These are phyloP conservation scores for Cruciata laevipes DNA, from an alignment of 257 asterid genomes.

Conservation along the genomic window DNA sequence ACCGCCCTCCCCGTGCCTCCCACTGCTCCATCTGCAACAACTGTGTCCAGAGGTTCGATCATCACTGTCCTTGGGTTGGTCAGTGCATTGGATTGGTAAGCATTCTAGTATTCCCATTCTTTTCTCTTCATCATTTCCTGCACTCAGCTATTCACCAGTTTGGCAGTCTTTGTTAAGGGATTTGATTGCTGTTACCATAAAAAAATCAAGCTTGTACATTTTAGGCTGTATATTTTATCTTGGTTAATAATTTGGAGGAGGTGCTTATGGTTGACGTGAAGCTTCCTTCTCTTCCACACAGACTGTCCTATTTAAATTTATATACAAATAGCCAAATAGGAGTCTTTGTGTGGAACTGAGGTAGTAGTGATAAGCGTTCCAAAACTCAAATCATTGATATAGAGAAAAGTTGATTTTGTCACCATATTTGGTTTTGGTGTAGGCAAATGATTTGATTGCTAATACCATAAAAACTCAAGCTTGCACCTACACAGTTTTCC, in stretches of 20 bases:
- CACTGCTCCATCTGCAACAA: conserved; percentile 97
- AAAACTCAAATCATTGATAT: not conserved
- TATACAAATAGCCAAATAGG: too few species aligned
- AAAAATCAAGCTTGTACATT: too few species aligned
- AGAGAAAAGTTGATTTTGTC: not conserved
- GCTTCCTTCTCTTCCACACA: not conserved
- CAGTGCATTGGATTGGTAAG: conserved; percentile 90
- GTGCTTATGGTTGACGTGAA: not conserved
- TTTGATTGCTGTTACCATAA: too few species aligned
- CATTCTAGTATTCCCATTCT: not conserved
- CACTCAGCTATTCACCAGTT: not conserved
- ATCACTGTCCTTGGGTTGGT: conserved; percentile 97
- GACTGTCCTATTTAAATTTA: not conserved
- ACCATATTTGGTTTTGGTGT: not conserved
- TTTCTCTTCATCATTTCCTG: not conserved
- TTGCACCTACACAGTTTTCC: not conserved
- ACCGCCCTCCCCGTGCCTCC: conserved; percentile 94
- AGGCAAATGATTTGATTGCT: not conserved
- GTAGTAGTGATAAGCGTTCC: not conserved
- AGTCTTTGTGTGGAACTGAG: too few species aligned
- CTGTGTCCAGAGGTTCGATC: conserved; percentile 94
- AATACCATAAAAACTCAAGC: not conserved
- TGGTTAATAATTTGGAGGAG: not conserved
- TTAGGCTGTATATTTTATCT: too few species aligned
- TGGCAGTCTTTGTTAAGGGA: too few species aligned